Conservation (phyloP, 352 stramenopile genomes). For the Globisporangium emineosum region DNA sequence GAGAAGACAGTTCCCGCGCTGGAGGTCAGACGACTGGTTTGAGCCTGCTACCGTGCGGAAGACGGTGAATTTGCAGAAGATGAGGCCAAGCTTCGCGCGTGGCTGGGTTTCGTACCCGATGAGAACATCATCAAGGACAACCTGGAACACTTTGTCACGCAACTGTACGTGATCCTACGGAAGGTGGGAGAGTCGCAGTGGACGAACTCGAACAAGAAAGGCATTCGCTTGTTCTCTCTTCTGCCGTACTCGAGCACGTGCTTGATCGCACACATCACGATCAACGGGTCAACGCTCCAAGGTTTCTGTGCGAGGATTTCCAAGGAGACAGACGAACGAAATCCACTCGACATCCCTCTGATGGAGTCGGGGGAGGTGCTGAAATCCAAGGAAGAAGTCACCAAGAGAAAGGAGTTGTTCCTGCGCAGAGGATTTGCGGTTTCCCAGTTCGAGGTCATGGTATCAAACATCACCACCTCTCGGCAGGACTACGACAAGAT, state of each 20-base stretch:
- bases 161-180: conserved; percentile 2
- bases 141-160: conserved; percentile 8
- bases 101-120: conserved; percentile 3
- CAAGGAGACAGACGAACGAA: not conserved
- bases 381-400: not conserved
- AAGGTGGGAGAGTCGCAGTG: conserved; percentile 6
- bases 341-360: conserved; percentile 3
- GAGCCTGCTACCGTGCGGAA: conserved; percentile 9
- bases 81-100: not conserved
- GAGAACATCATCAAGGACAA: conserved; percentile 13
- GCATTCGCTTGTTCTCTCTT: conserved; percentile 3
- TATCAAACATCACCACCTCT: not conserved
- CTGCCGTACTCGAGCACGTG: conserved; percentile 11
- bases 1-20: not conserved
- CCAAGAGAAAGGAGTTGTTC: conserved; percentile 1
- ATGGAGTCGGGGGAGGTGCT: not conserved
- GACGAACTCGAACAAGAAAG: conserved; percentile 4
- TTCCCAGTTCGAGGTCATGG: not conserved
- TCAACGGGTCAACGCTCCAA: conserved; percentile 12
- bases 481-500: not conserved
- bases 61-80: not conserved
- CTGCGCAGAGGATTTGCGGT: not conserved
- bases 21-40: not conserved
- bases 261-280: not conserved
- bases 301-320: conserved; percentile 3